A percentile compares a stretch with the other conserved stretches of the same genome.
Conservation (phyloP, 345 rosid genomes). For the Lepidium didymum region DNA sequence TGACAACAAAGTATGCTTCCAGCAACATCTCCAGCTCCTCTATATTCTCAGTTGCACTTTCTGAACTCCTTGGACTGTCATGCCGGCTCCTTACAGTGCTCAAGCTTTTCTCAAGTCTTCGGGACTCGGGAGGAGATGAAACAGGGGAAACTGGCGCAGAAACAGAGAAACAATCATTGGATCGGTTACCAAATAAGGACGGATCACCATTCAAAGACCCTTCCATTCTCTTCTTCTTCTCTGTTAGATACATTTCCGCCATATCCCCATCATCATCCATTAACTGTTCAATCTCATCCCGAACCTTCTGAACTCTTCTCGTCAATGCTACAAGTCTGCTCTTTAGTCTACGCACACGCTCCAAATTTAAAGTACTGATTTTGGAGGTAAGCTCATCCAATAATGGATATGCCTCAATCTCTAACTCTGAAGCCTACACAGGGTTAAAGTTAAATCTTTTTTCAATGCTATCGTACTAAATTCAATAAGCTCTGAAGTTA, state of each 20-base stretch:
- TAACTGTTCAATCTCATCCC: constrained; percentile 99
- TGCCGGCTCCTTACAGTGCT: constrained; percentile 90
- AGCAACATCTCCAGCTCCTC: constrained; percentile 97
- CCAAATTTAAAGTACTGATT: constrained; percentile 95
- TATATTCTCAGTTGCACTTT: constrained; percentile 63
- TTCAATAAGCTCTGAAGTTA: not conserved
- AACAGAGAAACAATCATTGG: constrained; percentile 60
- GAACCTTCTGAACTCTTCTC: constrained; percentile 95
- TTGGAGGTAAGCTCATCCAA: constrained; percentile 95
- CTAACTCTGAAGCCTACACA: constrained; percentile 88
- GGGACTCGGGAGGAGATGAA: constrained; percentile 65
- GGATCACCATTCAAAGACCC: constrained; percentile 71
- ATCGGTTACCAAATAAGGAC: constrained; percentile 58
- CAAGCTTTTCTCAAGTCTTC: constrained; percentile 86
- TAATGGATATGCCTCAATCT: constrained; percentile 96
- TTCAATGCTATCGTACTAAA: not conserved
- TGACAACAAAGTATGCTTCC: constrained; percentile 96
- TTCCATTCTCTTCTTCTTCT: constrained; percentile 90
- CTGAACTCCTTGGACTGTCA: constrained; percentile 83
- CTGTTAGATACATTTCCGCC: constrained; percentile 99
- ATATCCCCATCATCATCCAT: constrained; percentile 99
- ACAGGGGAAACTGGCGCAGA: constrained; percentile 98
- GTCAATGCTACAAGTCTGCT: constrained; percentile 96
- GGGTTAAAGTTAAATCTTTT: not conserved
- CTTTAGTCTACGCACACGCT: constrained; percentile 89